These are phyloP conservation scores for Boletus pseudo-olivaceus DNA, from an alignment of 768 basidiomycete species.

Conservation along the genomic window DNA sequence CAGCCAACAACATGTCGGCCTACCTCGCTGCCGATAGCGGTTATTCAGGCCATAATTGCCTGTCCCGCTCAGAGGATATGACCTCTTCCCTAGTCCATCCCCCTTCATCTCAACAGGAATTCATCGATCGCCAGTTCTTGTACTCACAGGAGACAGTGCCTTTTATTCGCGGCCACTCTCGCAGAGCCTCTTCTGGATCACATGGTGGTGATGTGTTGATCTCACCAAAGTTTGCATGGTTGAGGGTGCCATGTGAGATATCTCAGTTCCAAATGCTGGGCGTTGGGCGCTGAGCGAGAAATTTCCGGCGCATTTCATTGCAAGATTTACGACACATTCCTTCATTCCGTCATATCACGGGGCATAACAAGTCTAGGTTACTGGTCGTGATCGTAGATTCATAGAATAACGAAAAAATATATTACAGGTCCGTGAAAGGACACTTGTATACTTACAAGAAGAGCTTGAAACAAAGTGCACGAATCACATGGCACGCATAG, in stretches of 20 bases:
- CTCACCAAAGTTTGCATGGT: not conserved
- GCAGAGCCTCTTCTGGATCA: conserved; percentile 42
- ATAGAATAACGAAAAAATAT: not conserved
- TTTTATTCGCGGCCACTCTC: conserved; percentile 40
- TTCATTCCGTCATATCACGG: too few relatives aligned
- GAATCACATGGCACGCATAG: too few relatives aligned
- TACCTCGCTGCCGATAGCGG: conserved; percentile 42
- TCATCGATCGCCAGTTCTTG: conserved; percentile 42
- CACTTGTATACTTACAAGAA: not conserved
- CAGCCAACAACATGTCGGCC: conserved; percentile 36
- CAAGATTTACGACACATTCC: not conserved
- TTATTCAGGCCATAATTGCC: conserved; percentile 45
- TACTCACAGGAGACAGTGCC: conserved; percentile 38
- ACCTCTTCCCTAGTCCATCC: conserved; percentile 29
- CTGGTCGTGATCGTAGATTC: not conserved
- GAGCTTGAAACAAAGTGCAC: not conserved
- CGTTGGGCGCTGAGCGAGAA: not conserved
- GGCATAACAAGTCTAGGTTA: not conserved
- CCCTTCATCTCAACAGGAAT: conserved; percentile 40
- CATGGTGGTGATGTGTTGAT: conserved; percentile 12
- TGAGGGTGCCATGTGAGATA: not conserved
- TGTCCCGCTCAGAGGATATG: conserved; percentile 64
- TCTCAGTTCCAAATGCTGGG: not conserved
- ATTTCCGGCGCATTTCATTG: not conserved
- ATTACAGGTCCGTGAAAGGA: not conserved